These are phyloP conservation scores for Corymbia calophylla DNA, from an alignment of 441 rosid genomes.

Conservation along the genomic window DNA sequence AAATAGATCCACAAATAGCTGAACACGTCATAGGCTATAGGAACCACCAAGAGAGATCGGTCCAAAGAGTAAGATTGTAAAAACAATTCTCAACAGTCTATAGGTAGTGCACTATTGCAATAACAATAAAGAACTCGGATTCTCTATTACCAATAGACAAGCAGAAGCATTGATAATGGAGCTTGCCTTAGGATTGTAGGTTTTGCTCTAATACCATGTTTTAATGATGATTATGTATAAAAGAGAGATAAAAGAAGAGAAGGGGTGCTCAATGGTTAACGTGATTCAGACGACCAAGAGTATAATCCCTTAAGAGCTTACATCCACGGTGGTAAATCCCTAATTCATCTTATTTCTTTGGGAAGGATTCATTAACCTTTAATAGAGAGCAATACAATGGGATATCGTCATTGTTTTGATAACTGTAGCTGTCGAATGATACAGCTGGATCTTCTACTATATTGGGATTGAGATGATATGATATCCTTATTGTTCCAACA, in stretches of 20 bases:
- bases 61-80: not conserved
- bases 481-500: not conserved
- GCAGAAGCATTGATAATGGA: not conserved
- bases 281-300: accelerated
- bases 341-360: not conserved
- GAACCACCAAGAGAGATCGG: not conserved
- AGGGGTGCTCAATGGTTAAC: not conserved
- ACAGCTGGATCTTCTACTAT: not conserved
- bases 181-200: not conserved
- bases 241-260: not conserved
- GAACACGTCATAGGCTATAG: not conserved
- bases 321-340: not conserved
- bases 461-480: not conserved
- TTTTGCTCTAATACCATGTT: not conserved
- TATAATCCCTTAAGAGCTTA: not conserved
- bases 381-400: not conserved
- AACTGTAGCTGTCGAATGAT: not conserved
- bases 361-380: not conserved
- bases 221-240: not conserved
- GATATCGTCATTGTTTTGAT: not conserved
- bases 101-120: not conserved
- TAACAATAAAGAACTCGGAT: not conserved
- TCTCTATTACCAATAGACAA: not conserved
- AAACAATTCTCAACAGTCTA: not conserved
- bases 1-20: not conserved